A percentile compares a stretch with the other conserved stretches of the same genome.
Conservation (phyloP, 2,329 filamentous ascomycete species). For the Juglanconis sp. region DNA sequence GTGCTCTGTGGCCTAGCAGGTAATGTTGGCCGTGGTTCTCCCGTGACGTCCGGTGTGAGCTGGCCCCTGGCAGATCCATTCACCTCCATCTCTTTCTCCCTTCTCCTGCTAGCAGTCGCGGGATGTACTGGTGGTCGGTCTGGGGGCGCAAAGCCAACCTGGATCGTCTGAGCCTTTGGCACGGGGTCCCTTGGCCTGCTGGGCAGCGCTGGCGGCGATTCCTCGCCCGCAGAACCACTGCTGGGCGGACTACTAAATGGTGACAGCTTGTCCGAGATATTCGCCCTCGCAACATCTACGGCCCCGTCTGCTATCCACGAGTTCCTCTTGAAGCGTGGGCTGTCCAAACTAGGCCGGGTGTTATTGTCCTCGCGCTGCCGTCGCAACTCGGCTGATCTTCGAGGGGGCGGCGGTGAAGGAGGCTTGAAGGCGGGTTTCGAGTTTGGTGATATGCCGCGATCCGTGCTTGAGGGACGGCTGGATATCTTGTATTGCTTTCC, state of each 20-base stretch:
- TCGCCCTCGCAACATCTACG: slow-evolving; percentile 31
- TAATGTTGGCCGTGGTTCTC: slow-evolving; percentile 45
- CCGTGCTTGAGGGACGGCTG: slow-evolving; percentile 39
- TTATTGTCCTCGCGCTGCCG: slow-evolving; percentile 43
- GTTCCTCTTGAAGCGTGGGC: slow-evolving; percentile 41
- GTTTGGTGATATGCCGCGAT: slow-evolving; percentile 42
- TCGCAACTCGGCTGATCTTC: slow-evolving; percentile 58
- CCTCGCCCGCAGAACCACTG: slow-evolving; percentile 52
- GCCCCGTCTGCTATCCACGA: slow-evolving; percentile 24
- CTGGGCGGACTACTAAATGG: slow-evolving; percentile 85
- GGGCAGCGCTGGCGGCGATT: slow-evolving; percentile 48
- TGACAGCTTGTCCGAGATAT: slow-evolving; percentile 53
- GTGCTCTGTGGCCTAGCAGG: slow-evolving; percentile 45
- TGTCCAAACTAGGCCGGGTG: slow-evolving; percentile 62
- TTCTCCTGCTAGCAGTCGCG: slow-evolving; percentile 40
- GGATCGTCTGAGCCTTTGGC: slow-evolving; percentile 30
- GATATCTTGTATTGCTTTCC: slow-evolving; percentile 50
- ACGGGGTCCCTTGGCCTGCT: slow-evolving; percentile 36
- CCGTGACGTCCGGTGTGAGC: slow-evolving; percentile 38
- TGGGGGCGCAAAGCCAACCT: slow-evolving; percentile 45
- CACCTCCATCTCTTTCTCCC: slow-evolving; percentile 41
- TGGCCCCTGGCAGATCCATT: slow-evolving; percentile 37
- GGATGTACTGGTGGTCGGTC: slow-evolving; percentile 46
- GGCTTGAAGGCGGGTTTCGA: slow-evolving; percentile 48
- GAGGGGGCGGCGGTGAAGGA: slow-evolving; percentile 62